A percentile compares a stretch with the other conserved stretches of the same genome.
Conservation (phyloP, 2,329 filamentous ascomycete species). For the Atkinsonella texensis region DNA sequence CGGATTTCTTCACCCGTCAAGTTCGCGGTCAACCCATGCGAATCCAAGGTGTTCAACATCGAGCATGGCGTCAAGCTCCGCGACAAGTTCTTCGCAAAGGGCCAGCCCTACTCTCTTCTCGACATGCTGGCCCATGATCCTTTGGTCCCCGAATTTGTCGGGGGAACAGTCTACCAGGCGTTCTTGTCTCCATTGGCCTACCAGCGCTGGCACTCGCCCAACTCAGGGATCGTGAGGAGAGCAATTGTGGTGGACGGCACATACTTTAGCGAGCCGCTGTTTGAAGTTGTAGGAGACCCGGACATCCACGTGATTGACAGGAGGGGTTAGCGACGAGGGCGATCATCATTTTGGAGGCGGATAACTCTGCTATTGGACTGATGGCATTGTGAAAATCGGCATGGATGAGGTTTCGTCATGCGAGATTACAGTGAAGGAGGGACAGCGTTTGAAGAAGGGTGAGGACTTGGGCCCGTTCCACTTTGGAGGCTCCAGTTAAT, state of each 20-base stretch:
- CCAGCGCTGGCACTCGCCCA: constrained; percentile 61
- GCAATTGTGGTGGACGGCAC: constrained; percentile 50
- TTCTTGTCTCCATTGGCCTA: constrained; percentile 57
- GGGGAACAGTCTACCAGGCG: constrained; percentile 58
- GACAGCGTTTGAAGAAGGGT: constrained; percentile 55
- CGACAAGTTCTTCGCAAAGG: constrained; percentile 57
- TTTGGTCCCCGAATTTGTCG: constrained; percentile 41
- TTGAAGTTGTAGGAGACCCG: constrained; percentile 20
- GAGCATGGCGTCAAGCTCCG: constrained; percentile 37
- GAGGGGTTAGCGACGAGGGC: constrained; percentile 52
- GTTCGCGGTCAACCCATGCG: constrained; percentile 51
- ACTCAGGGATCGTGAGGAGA: constrained; percentile 47
- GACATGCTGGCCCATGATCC: constrained; percentile 51
- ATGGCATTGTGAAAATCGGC: constrained; percentile 57
- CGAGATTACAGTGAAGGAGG: constrained; percentile 56
- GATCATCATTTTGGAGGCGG: constrained; percentile 58
- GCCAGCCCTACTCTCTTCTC: constrained; percentile 51
- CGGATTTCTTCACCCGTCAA: constrained; percentile 52
- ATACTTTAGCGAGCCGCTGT: constrained; percentile 51
- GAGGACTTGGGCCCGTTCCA: constrained; percentile 70
- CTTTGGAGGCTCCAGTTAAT: constrained; percentile 63
- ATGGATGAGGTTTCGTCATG: constrained; percentile 70
- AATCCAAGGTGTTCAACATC: constrained; percentile 46
- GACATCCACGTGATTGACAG: constrained; percentile 23
- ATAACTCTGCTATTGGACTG: constrained; percentile 53